phyloP scores from a whole-genome alignment of 306 rosid species.

The Casuarina glauca region DNA sequence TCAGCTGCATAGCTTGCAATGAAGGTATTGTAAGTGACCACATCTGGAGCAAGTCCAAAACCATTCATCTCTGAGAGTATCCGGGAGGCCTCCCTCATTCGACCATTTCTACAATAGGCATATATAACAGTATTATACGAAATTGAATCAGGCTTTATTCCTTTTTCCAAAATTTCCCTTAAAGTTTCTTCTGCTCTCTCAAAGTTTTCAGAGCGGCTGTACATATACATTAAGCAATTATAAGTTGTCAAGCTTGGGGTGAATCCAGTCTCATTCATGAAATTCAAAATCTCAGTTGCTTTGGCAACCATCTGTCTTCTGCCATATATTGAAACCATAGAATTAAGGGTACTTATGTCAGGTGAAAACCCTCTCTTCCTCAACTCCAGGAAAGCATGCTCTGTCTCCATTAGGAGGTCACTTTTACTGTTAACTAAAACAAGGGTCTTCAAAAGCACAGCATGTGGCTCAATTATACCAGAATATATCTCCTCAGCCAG shows the following conservation, averaged over 20 bases:
- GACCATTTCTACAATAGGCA: conserved; percentile 78
- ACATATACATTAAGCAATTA: conserved; percentile 86
- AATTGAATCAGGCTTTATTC: conserved; percentile 74
- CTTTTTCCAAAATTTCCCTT: conserved; percentile 63
- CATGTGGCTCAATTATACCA: conserved; percentile 56
- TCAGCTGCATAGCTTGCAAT: conserved; percentile 75
- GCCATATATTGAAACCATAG: conserved; percentile 91
- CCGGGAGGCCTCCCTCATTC: conserved; percentile 81
- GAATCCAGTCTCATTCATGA: conserved; percentile 67
- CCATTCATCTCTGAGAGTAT: conserved; percentile 75
- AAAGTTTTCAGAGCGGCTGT: conserved; percentile 74
- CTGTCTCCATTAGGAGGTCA: conserved; percentile 77
- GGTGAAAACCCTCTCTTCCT: conserved; percentile 62
- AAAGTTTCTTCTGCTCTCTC: conserved; percentile 69
- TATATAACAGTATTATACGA: conserved; percentile 81
- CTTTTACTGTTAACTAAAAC: conserved; percentile 80
- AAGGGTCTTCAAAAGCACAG: conserved; percentile 86
- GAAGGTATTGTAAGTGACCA: conserved; percentile 81
- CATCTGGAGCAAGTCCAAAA: conserved; percentile 69
- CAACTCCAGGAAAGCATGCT: conserved; percentile 70
- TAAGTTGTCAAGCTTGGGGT: conserved; percentile 90
- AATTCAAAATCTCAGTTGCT: conserved; percentile 69
- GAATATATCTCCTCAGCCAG: conserved; percentile 78
- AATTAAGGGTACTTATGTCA: conserved; percentile 73
- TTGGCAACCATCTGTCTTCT: conserved; percentile 77